A percentile compares a stretch with the other conserved stretches of the same genome.
These are phyloP conservation scores for Aspergillus sp. DNA, from an alignment of 2,329 filamentous ascomycete genomes.

Conservation along the genomic window DNA sequence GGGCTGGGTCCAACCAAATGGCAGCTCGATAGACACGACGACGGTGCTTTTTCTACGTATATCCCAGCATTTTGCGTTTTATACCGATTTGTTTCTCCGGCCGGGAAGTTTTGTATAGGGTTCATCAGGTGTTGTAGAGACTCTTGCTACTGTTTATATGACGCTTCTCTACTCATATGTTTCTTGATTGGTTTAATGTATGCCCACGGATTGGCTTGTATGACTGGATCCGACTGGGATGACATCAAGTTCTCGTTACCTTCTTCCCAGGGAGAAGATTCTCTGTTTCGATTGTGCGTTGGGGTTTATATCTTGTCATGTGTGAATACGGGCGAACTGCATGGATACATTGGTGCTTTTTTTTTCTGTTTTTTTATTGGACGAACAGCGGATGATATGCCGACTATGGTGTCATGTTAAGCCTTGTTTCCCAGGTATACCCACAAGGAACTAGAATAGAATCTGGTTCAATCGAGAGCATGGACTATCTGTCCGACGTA, in stretches of 20 bases:
- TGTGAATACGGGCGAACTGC: conserved; percentile 14
- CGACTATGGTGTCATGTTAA: neutral
- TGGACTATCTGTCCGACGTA: too few species aligned
- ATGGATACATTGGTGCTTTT: conserved; percentile 8
- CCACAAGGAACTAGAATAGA: too few species aligned
- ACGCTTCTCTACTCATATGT: neutral
- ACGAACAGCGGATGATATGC: neutral
- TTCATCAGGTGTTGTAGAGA: neutral
- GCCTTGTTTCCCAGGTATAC: neutral
- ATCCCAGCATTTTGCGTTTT: neutral
- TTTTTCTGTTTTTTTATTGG: conserved; percentile 1
- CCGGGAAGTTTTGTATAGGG: neutral
- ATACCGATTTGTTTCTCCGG: neutral
- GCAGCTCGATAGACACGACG: conserved; percentile 24
- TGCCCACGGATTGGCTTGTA: conserved; percentile 21
- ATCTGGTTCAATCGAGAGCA: too few species aligned
- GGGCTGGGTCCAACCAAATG: conserved; percentile 30
- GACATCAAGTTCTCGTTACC: conserved; percentile 7
- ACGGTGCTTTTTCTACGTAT: neutral
- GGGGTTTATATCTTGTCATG: conserved; percentile 11
- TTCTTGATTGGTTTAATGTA: conserved; percentile 13
- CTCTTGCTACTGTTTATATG: neutral
- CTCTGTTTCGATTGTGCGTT: too few species aligned
- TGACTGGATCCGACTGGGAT: conserved; percentile 13
- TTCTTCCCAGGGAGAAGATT: too few species aligned